Base-by-base conservation (phyloP, 1,284 basidiomycete genomes). In the Ustilago bromivora region DNA sequence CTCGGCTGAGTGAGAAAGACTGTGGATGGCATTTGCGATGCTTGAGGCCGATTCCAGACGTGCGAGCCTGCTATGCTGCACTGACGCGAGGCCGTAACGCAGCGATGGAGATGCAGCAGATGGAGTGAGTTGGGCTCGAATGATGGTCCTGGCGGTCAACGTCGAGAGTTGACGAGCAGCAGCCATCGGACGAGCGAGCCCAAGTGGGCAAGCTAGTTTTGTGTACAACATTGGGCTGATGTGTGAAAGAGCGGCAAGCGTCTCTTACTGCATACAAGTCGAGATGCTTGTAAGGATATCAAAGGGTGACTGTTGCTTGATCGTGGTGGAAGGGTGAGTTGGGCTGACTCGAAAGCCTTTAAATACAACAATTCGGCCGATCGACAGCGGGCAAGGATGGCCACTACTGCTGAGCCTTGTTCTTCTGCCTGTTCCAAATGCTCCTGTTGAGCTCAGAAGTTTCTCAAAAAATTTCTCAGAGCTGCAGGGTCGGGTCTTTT, bases 151-250 rank as follows among this genome's bases (percentile, higher is more conserved):
- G 15, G 58, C 46, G 9, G 62, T 59, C 53, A 73, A 34, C 11
- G 71, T 68, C 51, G 71, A 73, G 32, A 73, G 61, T 57, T 67
- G 61, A 57, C 71, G 71, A 46, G 65, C 66, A 17, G 58, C 59
- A 2, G 46, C 65, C 28, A 57, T 40, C 10, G 65, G 54, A 17
- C 71, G 71, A 34, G 57, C 66, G 4, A 73, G 66, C 61, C 54
- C 66, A 10, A 68, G 57, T 15, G 71, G 71, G 58, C 66, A 61
- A 8, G 61, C 51, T 17, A 73, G 38, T 47, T 68, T 73, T 53
- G 71, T 68, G 49, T 73, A 73, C 66, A 73, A 35, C 71, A 73
- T 73, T 13, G 61, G 28, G 55, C 65, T 40, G 57, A 41, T 15
- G 23, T 32, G 17, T 23, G 28, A 23, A 51, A 35, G 57, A 47